Evolutionary conservation across 1,139 yeast genomes (phyloP).

Genomic region (Zygosaccharomyces sapae): DNA sequence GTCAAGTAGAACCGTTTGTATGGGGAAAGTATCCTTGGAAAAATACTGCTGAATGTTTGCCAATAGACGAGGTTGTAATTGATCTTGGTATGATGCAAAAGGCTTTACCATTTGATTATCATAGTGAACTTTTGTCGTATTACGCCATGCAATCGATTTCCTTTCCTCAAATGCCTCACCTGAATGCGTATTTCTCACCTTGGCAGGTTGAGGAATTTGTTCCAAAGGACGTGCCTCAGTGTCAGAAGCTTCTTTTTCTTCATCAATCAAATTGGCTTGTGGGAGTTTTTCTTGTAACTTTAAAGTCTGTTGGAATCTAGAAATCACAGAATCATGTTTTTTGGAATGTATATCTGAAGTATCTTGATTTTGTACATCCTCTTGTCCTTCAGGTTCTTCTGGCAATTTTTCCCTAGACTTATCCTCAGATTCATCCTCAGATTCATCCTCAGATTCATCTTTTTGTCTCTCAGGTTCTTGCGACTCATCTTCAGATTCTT

Average conservation of each 20-base stretch:
- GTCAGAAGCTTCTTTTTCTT: conserved; percentile 34
- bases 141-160: conserved; percentile 33
- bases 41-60: conserved; percentile 28
- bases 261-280: conserved; percentile 16
- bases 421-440: conserved; percentile 10
- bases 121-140: conserved; percentile 36
- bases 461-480: too few relatives aligned
- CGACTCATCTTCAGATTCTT: too few relatives aligned
- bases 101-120: conserved; percentile 28
- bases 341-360: conserved; percentile 19
- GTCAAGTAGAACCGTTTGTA: conserved; percentile 33
- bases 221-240: conserved; percentile 50
- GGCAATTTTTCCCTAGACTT: too few relatives aligned
- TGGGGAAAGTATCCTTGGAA: conserved; percentile 33
- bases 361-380: conserved; percentile 13
- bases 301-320: conserved; percentile 41
- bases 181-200: conserved; percentile 33
- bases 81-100: conserved; percentile 23
- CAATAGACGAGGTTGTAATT: conserved; percentile 24
- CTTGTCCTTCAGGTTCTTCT: conserved; percentile 10
- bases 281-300: conserved; percentile 36
- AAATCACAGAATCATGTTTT: conserved; percentile 40
- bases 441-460: conserved; percentile 7
- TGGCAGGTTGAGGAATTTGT: conserved; percentile 80
- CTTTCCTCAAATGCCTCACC: conserved; percentile 35